Evolutionary conservation across 1,284 basidiomycete species (phyloP).

Genomic region (Agroathelia rolfsii): DNA sequence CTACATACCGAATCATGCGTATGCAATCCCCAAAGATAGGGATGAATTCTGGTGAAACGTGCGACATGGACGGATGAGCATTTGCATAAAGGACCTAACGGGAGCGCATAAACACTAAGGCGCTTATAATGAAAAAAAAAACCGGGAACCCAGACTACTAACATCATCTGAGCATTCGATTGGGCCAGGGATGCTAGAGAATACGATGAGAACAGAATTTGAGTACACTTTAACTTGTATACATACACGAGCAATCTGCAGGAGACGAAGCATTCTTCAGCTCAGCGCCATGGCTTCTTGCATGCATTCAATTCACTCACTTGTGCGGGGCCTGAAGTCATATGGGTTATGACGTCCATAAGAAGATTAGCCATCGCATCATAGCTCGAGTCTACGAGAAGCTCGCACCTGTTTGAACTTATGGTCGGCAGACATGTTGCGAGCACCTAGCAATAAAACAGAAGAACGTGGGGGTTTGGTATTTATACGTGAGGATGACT

Average conservation of each 20-base stretch:
- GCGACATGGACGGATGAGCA: slow-evolving; percentile 82
- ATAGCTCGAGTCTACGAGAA: neutral
- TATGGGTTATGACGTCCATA: slow-evolving; percentile 6
- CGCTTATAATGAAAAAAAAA: neutral
- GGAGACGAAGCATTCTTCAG: slow-evolving; percentile 5
- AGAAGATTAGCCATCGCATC: too few relatives aligned
- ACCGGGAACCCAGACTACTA: slow-evolving; percentile 10
- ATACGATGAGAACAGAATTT: slow-evolving; percentile 3
- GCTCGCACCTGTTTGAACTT: slow-evolving; percentile 27
- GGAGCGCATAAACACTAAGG: slow-evolving; percentile 1
- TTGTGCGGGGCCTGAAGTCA: slow-evolving; percentile 48
- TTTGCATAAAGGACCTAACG: slow-evolving; percentile 64
- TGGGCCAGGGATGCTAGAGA: slow-evolving; percentile 66
- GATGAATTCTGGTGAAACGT: slow-evolving; percentile 88
- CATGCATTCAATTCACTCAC: slow-evolving; percentile 29
- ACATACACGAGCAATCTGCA: slow-evolving; percentile 58
- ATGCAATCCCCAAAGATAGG: slow-evolving; percentile 87
- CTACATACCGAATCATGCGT: slow-evolving; percentile 64
- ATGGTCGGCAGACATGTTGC: slow-evolving; percentile 15
- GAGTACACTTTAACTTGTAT: slow-evolving; percentile 6
- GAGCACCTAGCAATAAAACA: neutral
- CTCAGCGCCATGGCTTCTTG: slow-evolving; percentile 9
- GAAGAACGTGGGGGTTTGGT: slow-evolving; percentile 1
- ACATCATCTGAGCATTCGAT: slow-evolving; percentile 79
- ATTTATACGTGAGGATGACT: slow-evolving; percentile 4